A percentile compares a stretch with the other conserved stretches of the same genome.
Evolutionary conservation across 129 eudicot genomes (phyloP).

Genomic region (Mikania micrantha): DNA sequence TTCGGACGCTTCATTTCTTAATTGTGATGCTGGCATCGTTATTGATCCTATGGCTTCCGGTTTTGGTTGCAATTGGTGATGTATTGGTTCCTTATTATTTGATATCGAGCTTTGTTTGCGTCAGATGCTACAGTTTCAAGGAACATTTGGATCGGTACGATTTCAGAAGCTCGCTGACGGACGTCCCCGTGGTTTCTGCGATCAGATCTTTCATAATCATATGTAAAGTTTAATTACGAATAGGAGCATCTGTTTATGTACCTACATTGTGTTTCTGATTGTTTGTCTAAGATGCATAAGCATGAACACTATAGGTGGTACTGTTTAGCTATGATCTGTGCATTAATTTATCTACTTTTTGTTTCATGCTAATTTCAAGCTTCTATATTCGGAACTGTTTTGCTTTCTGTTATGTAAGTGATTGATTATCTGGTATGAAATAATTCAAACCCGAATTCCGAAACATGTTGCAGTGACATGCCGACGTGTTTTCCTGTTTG

Average conservation of each 20-base stretch:
- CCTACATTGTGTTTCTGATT: conserved; percentile 7
- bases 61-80: conserved; percentile 72
- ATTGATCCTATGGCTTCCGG: conserved; percentile 55
- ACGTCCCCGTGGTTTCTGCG: conserved; percentile 76
- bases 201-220: conserved; percentile 79
- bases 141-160: conserved; percentile 62
- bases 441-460: not conserved
- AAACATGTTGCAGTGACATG: not conserved
- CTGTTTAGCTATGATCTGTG: not conserved
- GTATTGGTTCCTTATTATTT: conserved; percentile 59
- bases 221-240: conserved; percentile 27
- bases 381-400: not conserved
- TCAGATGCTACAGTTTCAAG: conserved; percentile 52
- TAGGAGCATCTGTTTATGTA: not conserved
- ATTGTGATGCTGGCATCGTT: conserved; percentile 75
- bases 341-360: not conserved
- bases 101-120: conserved; percentile 73
- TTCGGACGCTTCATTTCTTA: conserved; percentile 66
- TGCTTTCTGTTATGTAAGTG: not conserved
- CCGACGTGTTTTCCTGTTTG: not conserved
- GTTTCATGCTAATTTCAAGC: not conserved
- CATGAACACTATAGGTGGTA: not conserved
- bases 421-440: not conserved
- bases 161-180: conserved; percentile 75
- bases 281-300: not conserved